A percentile compares a stretch with the other conserved stretches of the same genome.
Conservation (phyloP, 2,329 filamentous ascomycete species). For the Xylaria sp. region DNA sequence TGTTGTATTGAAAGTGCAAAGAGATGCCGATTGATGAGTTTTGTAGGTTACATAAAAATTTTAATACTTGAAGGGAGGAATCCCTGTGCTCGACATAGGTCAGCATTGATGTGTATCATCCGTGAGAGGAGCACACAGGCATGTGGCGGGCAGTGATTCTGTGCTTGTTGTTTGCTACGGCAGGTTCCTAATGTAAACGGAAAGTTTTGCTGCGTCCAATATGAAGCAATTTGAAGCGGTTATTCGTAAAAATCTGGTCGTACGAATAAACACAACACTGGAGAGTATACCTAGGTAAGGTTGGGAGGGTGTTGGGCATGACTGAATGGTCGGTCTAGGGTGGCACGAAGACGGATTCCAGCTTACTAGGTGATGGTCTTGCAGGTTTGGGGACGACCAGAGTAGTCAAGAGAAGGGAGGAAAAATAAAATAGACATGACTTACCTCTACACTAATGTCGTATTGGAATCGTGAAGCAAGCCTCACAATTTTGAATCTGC, state of each 20-base stretch:
- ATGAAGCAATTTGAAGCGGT: neutral
- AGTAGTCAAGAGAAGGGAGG: neutral
- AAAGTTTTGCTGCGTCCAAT: neutral
- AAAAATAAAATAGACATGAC: neutral
- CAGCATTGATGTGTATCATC: neutral
- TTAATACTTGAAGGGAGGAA: too few species aligned
- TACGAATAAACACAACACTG: neutral
- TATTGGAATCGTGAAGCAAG: neutral
- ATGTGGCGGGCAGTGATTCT: neutral
- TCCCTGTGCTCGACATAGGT: neutral
- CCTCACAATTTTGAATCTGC: neutral
- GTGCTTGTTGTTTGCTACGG: neutral
- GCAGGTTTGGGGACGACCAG: too few species aligned
- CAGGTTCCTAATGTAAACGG: neutral
- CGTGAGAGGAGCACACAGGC: neutral
- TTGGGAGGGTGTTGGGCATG: conserved; percentile 11
- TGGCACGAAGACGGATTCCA: neutral
- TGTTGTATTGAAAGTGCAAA: too few species aligned
- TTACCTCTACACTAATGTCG: neutral
- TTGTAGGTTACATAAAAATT: too few species aligned
- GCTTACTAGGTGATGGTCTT: neutral
- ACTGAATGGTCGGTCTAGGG: neutral
- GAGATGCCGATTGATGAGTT: too few species aligned
- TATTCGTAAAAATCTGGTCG: neutral
- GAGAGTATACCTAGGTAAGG: too few species aligned